Percentiles rank a stretch among this genome's conserved stretches.
phyloP scores from a whole-genome alignment of 768 basidiomycete species.

The Suillus placidus region DNA sequence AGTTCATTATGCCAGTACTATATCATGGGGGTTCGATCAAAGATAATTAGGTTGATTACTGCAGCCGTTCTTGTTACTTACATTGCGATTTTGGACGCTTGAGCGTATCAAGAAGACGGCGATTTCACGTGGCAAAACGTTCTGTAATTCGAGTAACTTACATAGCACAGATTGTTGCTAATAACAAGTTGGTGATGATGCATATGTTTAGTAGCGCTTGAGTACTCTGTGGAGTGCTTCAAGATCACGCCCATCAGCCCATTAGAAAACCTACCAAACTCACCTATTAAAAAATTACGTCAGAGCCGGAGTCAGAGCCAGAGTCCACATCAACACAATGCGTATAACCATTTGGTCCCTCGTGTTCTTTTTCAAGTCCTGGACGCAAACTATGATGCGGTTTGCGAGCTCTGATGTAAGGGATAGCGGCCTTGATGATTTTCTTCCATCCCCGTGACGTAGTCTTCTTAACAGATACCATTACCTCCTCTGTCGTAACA shows the following conservation, averaged over 20 bases:
- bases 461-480: not conserved
- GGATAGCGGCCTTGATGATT: not conserved
- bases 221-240: not conserved
- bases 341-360: not conserved
- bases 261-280: not conserved
- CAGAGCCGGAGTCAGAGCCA: not conserved
- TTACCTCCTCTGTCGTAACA: not conserved
- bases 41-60: not conserved
- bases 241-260: not conserved
- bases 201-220: not conserved
- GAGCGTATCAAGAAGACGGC: not conserved
- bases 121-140: not conserved
- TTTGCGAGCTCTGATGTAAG: not conserved
- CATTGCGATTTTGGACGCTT: not conserved
- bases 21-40: not conserved
- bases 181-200: not conserved
- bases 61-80: not conserved
- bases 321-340: not conserved
- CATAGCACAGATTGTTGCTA: not conserved
- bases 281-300: not conserved
- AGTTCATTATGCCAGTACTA: no score
- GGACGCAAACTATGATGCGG: not conserved
- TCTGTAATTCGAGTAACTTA: not conserved
- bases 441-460: not conserved
- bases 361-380: not conserved